Percentiles rank a stretch among this genome's conserved stretches.
Evolutionary conservation across 2,329 filamentous ascomycete genomes (phyloP).

Genomic region (Colletotrichum navitas): DNA sequence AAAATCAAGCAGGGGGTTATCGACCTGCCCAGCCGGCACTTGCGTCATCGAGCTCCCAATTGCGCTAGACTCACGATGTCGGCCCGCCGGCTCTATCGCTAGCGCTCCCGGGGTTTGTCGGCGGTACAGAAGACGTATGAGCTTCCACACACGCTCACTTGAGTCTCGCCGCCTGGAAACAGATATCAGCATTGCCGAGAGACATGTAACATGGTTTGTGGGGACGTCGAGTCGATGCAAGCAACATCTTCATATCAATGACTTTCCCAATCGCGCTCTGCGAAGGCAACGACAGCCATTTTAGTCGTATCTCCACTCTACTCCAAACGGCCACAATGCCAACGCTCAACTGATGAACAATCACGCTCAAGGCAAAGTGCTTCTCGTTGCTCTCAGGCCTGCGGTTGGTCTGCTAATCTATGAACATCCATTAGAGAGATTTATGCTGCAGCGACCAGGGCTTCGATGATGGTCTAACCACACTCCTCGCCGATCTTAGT

Average conservation of each 20-base stretch:
- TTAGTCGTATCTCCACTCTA: no score
- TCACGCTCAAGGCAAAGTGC: constrained; percentile 6
- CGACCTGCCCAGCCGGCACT: constrained; percentile 18
- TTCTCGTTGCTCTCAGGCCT: constrained; percentile 21
- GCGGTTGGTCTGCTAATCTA: constrained; percentile 1
- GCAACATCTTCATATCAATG: no score
- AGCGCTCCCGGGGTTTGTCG: constrained; percentile 35
- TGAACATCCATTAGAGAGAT: constrained; percentile 4
- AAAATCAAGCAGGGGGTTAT: constrained; percentile 14
- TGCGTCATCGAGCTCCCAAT: constrained; percentile 34
- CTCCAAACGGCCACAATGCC: constrained; percentile 7
- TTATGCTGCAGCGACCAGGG: neutral
- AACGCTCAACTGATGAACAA: constrained; percentile 14
- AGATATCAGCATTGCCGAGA: no score
- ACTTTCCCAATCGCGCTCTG: no score
- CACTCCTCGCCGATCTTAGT: neutral
- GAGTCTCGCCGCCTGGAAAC: no score
- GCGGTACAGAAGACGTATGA: constrained; percentile 6
- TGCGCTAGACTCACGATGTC: constrained; percentile 35
- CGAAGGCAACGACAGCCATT: no score
- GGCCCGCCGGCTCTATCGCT: constrained; percentile 37
- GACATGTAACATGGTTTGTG: no score
- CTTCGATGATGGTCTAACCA: neutral
- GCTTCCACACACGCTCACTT: neutral
- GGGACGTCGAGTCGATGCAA: no score